Evolutionary conservation across 2,329 filamentous ascomycete species (phyloP).

Genomic region (Pseudocercospora crystallina): DNA sequence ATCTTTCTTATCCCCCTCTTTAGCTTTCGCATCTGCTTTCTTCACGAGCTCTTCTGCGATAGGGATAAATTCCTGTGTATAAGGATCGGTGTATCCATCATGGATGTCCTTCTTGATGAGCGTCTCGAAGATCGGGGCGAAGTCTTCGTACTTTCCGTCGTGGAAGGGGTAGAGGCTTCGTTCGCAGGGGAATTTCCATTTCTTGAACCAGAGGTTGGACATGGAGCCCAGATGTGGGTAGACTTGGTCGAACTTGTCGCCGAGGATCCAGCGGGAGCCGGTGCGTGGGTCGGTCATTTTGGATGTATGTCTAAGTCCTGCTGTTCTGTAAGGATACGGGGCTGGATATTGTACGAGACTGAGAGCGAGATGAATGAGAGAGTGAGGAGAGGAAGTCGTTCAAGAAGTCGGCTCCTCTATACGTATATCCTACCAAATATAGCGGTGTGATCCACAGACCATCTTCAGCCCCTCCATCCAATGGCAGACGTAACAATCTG

Average conservation of each 20-base stretch:
- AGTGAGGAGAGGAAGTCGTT: no score
- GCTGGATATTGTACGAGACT: no score
- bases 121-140: conserved; percentile 39
- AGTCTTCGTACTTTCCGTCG: conserved; percentile 37
- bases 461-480: no score
- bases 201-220: conserved; percentile 50
- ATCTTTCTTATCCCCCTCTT: conserved; percentile 26
- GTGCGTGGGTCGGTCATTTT: conserved; percentile 31
- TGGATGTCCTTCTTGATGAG: conserved; percentile 39
- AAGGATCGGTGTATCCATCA: conserved; percentile 40
- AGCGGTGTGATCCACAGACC: no score
- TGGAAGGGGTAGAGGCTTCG: conserved; percentile 34
- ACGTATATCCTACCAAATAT: no score
- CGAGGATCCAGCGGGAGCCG: conserved; percentile 40
- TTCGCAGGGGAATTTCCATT: conserved; percentile 38
- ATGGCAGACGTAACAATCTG: no score
- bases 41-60: conserved; percentile 34
- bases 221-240: conserved; percentile 61
- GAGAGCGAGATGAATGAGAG: no score
- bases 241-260: conserved; percentile 48
- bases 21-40: conserved; percentile 28
- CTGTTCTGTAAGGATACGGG: no score
- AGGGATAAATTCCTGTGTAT: conserved; percentile 39
- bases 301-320: background rate
- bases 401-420: no score